Percentiles rank a stretch among this genome's conserved stretches.
These are phyloP conservation scores for Tylopilus vinaceipallidus DNA, from an alignment of 768 basidiomycete species.

Conservation along the genomic window DNA sequence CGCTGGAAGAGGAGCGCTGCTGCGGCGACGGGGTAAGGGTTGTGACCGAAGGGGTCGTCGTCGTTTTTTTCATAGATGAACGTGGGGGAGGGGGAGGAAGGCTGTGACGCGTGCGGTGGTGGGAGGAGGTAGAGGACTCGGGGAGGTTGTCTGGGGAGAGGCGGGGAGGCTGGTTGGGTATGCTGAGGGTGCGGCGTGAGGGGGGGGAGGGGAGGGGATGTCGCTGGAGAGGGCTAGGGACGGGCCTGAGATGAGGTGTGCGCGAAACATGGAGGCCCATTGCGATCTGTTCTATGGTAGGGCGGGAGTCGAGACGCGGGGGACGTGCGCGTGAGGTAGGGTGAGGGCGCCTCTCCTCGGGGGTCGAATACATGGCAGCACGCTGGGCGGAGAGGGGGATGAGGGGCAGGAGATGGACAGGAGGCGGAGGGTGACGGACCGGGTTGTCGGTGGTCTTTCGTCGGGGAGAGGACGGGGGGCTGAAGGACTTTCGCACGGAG, in stretches of 20 bases:
- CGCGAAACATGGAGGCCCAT: conserved; percentile 79
- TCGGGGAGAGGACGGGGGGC: conserved; percentile 19
- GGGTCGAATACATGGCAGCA: conserved; percentile 41
- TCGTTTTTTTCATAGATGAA: conserved; percentile 63
- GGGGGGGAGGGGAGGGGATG: conserved; percentile 18
- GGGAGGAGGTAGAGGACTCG: conserved; percentile 23
- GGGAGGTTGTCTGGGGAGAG: conserved; percentile 22
- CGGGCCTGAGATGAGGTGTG: conserved; percentile 65
- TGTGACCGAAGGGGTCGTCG: conserved; percentile 30
- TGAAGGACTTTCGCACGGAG: conserved; percentile 32
- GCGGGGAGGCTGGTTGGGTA: conserved; percentile 27
- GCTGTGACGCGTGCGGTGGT: conserved; percentile 23
- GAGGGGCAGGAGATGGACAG: conserved; percentile 3
- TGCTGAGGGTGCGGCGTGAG: conserved; percentile 18
- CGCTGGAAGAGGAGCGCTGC: conserved; percentile 11
- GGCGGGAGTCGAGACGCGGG: conserved; percentile 46
- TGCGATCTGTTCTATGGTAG: conserved; percentile 73
- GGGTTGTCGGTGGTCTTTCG: conserved; percentile 14
- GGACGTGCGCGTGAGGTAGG: conserved; percentile 34
- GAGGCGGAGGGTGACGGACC: conserved; percentile 16
- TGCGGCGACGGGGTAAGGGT: conserved; percentile 22
- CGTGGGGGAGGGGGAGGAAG: conserved; percentile 58
- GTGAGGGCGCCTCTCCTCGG: conserved; percentile 36
- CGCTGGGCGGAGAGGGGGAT: conserved; percentile 18
- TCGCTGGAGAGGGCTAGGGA: conserved; percentile 18